A percentile compares a stretch with the other conserved stretches of the same genome.
Evolutionary conservation across 2,329 filamentous ascomycete species (phyloP).

Genomic region (Neophaeococcomyces mojaviensis): DNA sequence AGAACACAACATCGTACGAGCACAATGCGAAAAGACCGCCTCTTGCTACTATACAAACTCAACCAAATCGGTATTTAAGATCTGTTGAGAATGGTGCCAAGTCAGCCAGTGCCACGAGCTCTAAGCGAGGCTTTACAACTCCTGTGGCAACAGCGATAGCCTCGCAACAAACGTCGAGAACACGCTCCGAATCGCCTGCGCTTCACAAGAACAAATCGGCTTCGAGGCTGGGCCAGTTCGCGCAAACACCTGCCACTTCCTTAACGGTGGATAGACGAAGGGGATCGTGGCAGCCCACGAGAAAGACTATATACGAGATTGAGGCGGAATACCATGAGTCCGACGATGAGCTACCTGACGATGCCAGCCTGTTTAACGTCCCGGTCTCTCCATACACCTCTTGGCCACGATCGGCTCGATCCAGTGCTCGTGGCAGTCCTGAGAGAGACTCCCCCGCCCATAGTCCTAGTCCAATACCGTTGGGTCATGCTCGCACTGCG

Average conservation of each 20-base stretch:
- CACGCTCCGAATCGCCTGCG: slow-evolving; percentile 2
- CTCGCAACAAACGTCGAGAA: neutral
- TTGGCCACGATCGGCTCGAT: slow-evolving; percentile 29
- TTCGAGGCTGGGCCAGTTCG: slow-evolving; percentile 12
- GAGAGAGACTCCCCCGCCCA: slow-evolving; percentile 24
- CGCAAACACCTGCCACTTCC: slow-evolving; percentile 14
- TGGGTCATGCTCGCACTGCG: slow-evolving; percentile 32
- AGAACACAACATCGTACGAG: neutral
- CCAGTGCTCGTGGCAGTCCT: slow-evolving; percentile 36
- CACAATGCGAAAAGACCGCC: neutral
- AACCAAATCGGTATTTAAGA: neutral
- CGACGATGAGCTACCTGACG: slow-evolving; percentile 44
- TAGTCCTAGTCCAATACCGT: slow-evolving; percentile 34
- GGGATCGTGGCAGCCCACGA: slow-evolving; percentile 35
- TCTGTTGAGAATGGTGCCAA: neutral
- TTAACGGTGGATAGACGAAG: slow-evolving; percentile 25
- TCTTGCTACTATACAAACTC: slow-evolving; percentile 4
- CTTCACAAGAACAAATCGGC: slow-evolving; percentile 2
- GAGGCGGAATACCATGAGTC: slow-evolving; percentile 45
- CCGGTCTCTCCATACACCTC: slow-evolving; percentile 40
- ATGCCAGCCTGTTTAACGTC: slow-evolving; percentile 44
- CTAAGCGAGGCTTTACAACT: neutral
- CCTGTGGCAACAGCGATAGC: neutral
- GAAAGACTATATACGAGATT: slow-evolving; percentile 40
- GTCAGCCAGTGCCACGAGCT: neutral